Percentiles rank a stretch among this genome's conserved stretches.
These are phyloP conservation scores for Pythium periplocum DNA, from an alignment of 352 stramenopile genomes.

Conservation along the genomic window DNA sequence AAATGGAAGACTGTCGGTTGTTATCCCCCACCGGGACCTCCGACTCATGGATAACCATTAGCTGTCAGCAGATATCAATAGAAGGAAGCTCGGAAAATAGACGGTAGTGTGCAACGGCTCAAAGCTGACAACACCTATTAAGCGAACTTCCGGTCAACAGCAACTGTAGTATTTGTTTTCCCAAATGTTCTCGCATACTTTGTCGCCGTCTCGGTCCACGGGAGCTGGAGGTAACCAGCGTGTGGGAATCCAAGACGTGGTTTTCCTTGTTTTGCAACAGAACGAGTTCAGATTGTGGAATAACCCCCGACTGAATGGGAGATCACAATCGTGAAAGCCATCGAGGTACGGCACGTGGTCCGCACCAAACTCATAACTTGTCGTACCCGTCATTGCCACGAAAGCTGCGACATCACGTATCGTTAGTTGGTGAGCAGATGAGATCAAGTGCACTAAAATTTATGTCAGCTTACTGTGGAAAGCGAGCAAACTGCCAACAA, in stretches of 20 bases:
- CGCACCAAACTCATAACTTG: constrained; percentile 66
- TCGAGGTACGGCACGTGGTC: constrained; percentile 60
- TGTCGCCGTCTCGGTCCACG: constrained; percentile 39
- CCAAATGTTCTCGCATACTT: constrained; percentile 47
- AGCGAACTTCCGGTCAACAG: constrained; percentile 23
- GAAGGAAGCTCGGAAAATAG: too few species aligned
- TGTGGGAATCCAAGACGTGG: constrained; percentile 16
- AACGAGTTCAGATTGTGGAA: constrained; percentile 34
- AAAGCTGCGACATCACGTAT: constrained; percentile 18
- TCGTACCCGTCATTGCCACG: constrained; percentile 52
- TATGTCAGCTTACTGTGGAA: constrained; percentile 28
- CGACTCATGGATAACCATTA: too few species aligned
- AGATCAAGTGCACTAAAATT: background rate
- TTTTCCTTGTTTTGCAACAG: constrained; percentile 8
- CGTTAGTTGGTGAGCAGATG: background rate
- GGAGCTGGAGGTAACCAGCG: constrained; percentile 19
- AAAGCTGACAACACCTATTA: too few species aligned
- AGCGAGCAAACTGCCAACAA: constrained; percentile 11
- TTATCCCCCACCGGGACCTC: too few species aligned
- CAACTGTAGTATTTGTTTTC: constrained; percentile 68
- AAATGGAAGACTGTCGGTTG: too few species aligned
- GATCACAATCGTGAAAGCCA: constrained; percentile 55
- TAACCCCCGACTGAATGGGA: constrained; percentile 58
- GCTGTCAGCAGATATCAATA: too few species aligned
- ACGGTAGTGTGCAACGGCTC: too few species aligned